Evolutionary conservation across 1,284 basidiomycete species (phyloP).

Genomic region (Ceratobasidium papillatum): DNA sequence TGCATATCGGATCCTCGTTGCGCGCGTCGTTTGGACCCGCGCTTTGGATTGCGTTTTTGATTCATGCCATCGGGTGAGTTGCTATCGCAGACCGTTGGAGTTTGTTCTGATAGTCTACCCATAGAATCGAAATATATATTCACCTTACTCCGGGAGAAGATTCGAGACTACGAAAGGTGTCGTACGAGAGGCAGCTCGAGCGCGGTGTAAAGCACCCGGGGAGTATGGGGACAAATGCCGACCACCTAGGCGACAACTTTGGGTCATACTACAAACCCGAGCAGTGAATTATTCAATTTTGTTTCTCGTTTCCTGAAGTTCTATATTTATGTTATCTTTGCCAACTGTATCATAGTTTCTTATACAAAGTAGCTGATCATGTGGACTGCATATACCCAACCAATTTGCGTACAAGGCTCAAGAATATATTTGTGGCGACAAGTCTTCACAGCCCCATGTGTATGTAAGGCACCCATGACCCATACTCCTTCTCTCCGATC

Average conservation of each 20-base stretch:
- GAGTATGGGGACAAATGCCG: constrained; percentile 32
- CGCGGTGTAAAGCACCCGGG: constrained; percentile 11
- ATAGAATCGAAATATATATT: constrained; percentile 16
- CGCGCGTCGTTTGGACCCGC: constrained; percentile 26
- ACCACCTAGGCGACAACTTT: constrained; percentile 38
- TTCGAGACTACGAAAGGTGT: constrained; percentile 25
- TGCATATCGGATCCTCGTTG: constrained; percentile 17
- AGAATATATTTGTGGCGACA: too few relatives aligned
- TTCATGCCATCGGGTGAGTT: constrained; percentile 36
- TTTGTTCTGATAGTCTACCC: not conserved
- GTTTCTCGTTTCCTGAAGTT: not conserved
- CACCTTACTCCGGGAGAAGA: constrained; percentile 37
- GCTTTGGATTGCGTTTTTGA: constrained; percentile 16
- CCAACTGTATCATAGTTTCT: too few relatives aligned
- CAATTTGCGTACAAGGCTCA: too few relatives aligned
- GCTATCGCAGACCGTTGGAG: not conserved
- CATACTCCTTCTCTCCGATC: not conserved
- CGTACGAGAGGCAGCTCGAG: constrained; percentile 38
- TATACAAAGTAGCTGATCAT: too few relatives aligned
- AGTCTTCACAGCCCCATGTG: not conserved
- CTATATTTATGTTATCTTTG: too few relatives aligned
- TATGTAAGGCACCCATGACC: not conserved
- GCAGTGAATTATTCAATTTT: not conserved
- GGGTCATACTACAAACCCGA: constrained; percentile 24
- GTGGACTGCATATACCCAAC: too few relatives aligned